Base-by-base conservation (phyloP, 306 rosid species). In the Malus domestica region DNA sequence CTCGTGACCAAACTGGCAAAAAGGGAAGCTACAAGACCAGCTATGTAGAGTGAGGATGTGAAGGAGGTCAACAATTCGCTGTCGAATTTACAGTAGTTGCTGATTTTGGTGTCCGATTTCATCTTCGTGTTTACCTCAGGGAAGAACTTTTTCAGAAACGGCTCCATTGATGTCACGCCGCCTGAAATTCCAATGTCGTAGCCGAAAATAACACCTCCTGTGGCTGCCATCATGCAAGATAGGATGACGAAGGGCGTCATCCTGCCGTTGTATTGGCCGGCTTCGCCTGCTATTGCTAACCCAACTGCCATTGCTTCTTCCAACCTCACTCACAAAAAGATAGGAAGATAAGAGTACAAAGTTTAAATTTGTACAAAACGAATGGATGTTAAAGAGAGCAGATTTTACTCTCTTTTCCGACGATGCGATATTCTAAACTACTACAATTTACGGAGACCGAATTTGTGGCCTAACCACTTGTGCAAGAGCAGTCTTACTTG, bases 121-220 rank as follows among this genome's bases (percentile, higher is more conserved):
- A 88, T 90, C 70, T 72, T 65, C 13, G 2, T 78, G 63, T 83
- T 79, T 32, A 89, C 93, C 1, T 85, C 83, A 7, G 88, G 94
- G 77, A 91, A 91, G 75, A 91, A 91, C 49, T 86, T 91, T 73
- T 83, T 78, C 44, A 91, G 80, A 82, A 91, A 91, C 71, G 90
- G 77, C 52, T 85, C 97, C 97, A 91, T 91, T 51, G 97, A 89
- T 4, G 92, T 89, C 75, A 91, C 92, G 22, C 94, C 91, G 76
- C 89, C 94, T 80, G 94, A 84, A 76, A 87, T 87, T 77, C 94
- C 94, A 58, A 84, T 84, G 16, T 86, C 91, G 42, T 89, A 89
- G 70, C 91, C 89, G 8, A 86, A 90, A 76, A 90, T 87, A n/a
- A 87, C 77, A 19, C 95, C 95, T 61, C 95, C 92, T 42, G 66